phyloP scores from a whole-genome alignment of 2,329 filamentous ascomycete genomes.

The Huntiella savannae region DNA sequence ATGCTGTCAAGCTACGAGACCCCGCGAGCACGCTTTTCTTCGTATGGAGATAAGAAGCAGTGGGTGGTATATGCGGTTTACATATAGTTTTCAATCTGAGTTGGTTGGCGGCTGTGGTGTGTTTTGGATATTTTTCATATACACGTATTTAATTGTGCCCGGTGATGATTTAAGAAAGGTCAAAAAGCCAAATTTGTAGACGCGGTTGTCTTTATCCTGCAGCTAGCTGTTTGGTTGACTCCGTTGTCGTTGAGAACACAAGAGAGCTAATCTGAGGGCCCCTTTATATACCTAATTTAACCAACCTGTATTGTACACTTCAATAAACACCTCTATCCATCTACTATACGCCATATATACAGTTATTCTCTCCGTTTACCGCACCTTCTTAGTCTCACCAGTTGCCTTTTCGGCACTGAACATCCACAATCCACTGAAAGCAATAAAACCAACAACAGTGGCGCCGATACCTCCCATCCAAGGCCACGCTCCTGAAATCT shows the following conservation, averaged over 20 bases:
- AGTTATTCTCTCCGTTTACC: slow-evolving; percentile 17
- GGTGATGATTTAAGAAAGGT: slow-evolving; percentile 29
- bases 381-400: slow-evolving; percentile 26
- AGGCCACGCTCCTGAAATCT: slow-evolving; percentile 79
- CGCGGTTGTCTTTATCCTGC: slow-evolving; percentile 11
- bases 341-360: not conserved
- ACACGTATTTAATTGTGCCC: slow-evolving; percentile 16
- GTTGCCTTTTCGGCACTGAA: slow-evolving; percentile 35
- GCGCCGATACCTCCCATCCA: slow-evolving; percentile 80
- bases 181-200: slow-evolving; percentile 42
- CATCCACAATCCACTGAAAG: slow-evolving; percentile 76
- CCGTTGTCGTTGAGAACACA: slow-evolving; percentile 27
- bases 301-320: slow-evolving; percentile 7
- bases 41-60: not conserved
- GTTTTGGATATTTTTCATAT: too few species aligned
- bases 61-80: not conserved
- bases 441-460: slow-evolving; percentile 67
- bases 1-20: not conserved
- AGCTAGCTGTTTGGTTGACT: not conserved
- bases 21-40: not conserved
- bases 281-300: slow-evolving; percentile 2
- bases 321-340: not conserved
- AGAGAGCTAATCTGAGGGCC: slow-evolving; percentile 39
- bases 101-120: slow-evolving; percentile 17
- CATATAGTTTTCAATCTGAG: slow-evolving; percentile 37